Conservation (phyloP, 257 asterid genomes). For the Solanum okadae region DNA sequence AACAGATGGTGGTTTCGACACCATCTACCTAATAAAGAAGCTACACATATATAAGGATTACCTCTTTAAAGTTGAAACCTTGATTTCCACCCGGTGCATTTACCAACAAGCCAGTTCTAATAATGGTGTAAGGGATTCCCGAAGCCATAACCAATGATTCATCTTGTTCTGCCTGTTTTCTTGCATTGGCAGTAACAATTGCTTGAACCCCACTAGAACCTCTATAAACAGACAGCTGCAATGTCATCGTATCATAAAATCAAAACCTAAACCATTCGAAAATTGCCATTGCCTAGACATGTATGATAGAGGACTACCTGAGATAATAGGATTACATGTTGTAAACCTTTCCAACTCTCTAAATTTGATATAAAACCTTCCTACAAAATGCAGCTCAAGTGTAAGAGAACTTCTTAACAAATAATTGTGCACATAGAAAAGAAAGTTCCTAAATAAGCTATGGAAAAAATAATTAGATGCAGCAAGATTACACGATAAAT, state of each 20-base stretch:
- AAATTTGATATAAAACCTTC: slow-evolving; percentile 55
- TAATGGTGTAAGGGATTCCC: slow-evolving; percentile 66
- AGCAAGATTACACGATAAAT: not conserved
- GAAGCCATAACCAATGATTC: slow-evolving; percentile 51
- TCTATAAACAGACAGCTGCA: slow-evolving; percentile 86
- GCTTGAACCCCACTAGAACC: slow-evolving; percentile 71
- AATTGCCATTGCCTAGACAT: slow-evolving; percentile 1
- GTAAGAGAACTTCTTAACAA: not conserved
- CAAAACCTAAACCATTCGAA: not conserved
- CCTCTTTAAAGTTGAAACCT: slow-evolving; percentile 77
- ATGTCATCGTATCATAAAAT: slow-evolving; percentile 47
- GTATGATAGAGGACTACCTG: slow-evolving; percentile 46
- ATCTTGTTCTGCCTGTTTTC: slow-evolving; percentile 66
- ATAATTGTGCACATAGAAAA: not conserved
- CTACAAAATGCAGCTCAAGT: slow-evolving; percentile 16
- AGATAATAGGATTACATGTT: slow-evolving; percentile 74
- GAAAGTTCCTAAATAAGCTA: not conserved
- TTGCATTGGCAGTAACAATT: slow-evolving; percentile 51
- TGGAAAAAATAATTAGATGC: not conserved
- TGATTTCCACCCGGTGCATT: slow-evolving; percentile 62
- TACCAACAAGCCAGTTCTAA: slow-evolving; percentile 59
- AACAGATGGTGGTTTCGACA: not conserved
- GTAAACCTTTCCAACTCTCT: slow-evolving; percentile 79
- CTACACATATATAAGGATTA: slow-evolving; percentile 1
- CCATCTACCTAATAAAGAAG: not conserved